Percentiles rank a stretch among this genome's conserved stretches.
These are phyloP conservation scores for Clonostachys rosea DNA, from an alignment of 2,329 filamentous ascomycete genomes.

Conservation along the genomic window DNA sequence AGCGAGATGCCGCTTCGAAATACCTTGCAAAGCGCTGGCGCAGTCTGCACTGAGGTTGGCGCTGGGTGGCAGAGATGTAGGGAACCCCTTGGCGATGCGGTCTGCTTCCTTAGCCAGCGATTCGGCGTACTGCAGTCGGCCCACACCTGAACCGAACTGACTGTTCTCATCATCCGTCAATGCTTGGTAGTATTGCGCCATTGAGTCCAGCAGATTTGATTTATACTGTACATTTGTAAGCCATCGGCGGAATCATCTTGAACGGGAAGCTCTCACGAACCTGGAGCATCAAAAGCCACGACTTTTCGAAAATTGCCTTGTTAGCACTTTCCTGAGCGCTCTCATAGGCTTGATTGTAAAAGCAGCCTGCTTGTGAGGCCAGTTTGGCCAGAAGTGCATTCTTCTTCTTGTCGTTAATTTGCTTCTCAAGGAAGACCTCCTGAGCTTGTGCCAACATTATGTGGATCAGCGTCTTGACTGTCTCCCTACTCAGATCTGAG, in stretches of 20 bases:
- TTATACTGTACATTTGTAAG: constrained; percentile 53
- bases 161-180: constrained; percentile 86
- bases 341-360: constrained; percentile 85
- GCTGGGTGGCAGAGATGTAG: constrained; percentile 69
- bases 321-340: constrained; percentile 89
- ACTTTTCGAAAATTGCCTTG: constrained; percentile 88
- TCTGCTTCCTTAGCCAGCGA: constrained; percentile 73
- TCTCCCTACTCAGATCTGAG: constrained; percentile 91
- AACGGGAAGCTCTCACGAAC: constrained; percentile 32
- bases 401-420: constrained; percentile 90
- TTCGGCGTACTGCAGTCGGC: constrained; percentile 78
- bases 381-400: constrained; percentile 87
- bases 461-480: constrained; percentile 88
- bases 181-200: constrained; percentile 92
- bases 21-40: constrained; percentile 66
- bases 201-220: constrained; percentile 73
- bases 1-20: constrained; percentile 77
- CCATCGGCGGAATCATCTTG: neutral
- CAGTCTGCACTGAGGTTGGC: constrained; percentile 83
- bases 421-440: constrained; percentile 96
- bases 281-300: constrained; percentile 82
- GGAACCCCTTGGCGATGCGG: constrained; percentile 73
- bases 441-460: constrained; percentile 95
- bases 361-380: constrained; percentile 81
- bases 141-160: constrained; percentile 79